Base-by-base conservation (phyloP, 306 rosid genomes). In the Oemleria cerasiformis region DNA sequence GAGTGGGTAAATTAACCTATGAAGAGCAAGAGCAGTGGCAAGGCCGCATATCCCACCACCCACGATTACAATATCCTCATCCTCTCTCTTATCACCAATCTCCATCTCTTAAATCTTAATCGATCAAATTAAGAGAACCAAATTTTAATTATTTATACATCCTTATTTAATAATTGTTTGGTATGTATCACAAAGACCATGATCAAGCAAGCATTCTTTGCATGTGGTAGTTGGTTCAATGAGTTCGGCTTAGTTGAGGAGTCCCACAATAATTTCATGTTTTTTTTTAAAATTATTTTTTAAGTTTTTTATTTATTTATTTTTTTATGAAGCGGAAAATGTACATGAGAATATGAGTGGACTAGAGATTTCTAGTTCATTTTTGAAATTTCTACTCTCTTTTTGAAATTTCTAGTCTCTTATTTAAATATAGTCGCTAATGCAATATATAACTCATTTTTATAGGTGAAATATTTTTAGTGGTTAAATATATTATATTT, bases 1-100 rank as follows among this genome's bases (percentile, higher is more conserved):
- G n/a, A n/a, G n/a, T n/a, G 9, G 3, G 3, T 20, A 12, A 25
- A 50, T 25, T 25, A 25, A 74, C 78, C 72, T 74, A 64, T 74
- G 72, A 65, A 74, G 78, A 44, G 78, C 78, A 51, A 74, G 78
- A n/a, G 72, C 65, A 65, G 72, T 53, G 48, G 78, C 56, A 45
- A 65, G 71, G 55, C 78, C 65, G 30, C 78, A 74, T 8, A 74
- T 74, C 23, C 72, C 78, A 54, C 71, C 78, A 10, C 72, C 78
- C 38, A 74, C 72, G 6, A 74, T 65, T 67, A 74, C 78, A 41
- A 54, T 65, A 12, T 55, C 0, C 8, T 67, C 59, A 12, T 55
- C 0, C 8, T 67, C 59, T 15, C 58, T 49, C 9, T 23, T 36
- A 67, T 67, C 71, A 8, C 39, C 57, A 8, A 66, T 66, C 58